These are phyloP conservation scores for Spathaspora boniae DNA, from an alignment of 805 yeast genomes.

Conservation along the genomic window DNA sequence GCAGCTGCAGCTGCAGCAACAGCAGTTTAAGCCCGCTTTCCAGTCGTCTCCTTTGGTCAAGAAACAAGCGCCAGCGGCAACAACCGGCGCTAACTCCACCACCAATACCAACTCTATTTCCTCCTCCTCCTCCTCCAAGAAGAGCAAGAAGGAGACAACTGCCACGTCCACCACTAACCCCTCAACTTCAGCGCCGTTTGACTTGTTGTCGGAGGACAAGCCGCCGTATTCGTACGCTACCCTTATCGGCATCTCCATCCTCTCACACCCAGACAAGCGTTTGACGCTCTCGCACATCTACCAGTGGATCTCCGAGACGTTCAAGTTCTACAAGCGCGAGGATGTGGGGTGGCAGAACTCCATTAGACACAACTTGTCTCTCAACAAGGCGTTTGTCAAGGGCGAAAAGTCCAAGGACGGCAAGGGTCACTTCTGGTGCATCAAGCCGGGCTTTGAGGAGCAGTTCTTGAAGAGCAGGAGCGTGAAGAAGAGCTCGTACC, in stretches of 20 bases:
- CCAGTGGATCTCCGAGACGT: slow-evolving; percentile 86
- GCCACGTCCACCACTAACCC: slow-evolving; percentile 14
- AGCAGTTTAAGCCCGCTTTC: too few relatives aligned
- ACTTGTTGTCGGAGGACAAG: slow-evolving; percentile 57
- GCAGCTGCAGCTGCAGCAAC: too few relatives aligned
- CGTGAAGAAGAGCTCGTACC: slow-evolving; percentile 42
- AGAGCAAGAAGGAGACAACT: background rate
- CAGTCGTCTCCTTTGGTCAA: too few relatives aligned
- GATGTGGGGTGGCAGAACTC: slow-evolving; percentile 98
- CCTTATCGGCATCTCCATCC: slow-evolving; percentile 86
- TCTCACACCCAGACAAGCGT: slow-evolving; percentile 60
- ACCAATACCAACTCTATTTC: too few relatives aligned
- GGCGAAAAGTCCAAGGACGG: slow-evolving; percentile 89
- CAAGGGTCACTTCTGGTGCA: slow-evolving; percentile 91
- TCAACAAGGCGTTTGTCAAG: slow-evolving; percentile 89
- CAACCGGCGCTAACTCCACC: too few relatives aligned
- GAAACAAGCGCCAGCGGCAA: too few relatives aligned
- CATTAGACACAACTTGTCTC: slow-evolving; percentile 87
- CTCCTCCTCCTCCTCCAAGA: background rate
- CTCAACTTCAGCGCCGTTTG: slow-evolving; percentile 27
- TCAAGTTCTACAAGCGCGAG: slow-evolving; percentile 74
- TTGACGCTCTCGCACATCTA: slow-evolving; percentile 66
- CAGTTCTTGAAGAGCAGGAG: slow-evolving; percentile 68
- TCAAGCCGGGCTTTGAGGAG: slow-evolving; percentile 76
- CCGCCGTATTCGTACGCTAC: slow-evolving; percentile 96